Evolutionary conservation across 208 protist genomes (phyloP).

Genomic region (Leishmania braziliensis): DNA sequence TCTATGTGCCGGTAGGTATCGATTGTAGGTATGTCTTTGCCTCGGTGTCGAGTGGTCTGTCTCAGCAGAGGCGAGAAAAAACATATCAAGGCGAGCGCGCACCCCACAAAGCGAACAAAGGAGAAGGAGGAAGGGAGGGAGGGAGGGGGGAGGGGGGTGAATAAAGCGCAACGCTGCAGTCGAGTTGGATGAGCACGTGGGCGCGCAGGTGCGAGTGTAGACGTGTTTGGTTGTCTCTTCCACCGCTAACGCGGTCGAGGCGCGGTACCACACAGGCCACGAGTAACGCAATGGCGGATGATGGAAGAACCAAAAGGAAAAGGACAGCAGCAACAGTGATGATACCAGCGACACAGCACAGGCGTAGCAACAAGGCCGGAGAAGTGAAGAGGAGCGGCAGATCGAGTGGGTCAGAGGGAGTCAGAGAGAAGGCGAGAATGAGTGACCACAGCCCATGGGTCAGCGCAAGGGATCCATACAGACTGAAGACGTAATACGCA

Average conservation of each 20-base stretch:
- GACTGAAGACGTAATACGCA: background rate
- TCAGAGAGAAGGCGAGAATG: background rate
- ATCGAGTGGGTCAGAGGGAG: background rate
- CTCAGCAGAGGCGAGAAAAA: background rate
- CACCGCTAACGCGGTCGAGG: background rate
- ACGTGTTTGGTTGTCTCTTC: background rate
- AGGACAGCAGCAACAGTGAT: background rate
- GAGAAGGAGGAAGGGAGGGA: no score
- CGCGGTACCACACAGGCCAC: background rate
- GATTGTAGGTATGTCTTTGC: background rate
- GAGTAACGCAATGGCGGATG: background rate
- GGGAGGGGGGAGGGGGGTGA: background rate
- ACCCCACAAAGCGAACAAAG: background rate
- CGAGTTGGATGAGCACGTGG: background rate
- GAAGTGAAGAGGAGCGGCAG: background rate
- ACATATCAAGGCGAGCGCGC: background rate
- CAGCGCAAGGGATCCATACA: background rate
- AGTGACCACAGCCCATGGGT: background rate
- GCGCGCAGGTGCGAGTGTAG: background rate
- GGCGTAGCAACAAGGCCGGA: background rate
- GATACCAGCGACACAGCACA: background rate
- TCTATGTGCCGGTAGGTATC: background rate
- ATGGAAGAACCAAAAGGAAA: background rate
- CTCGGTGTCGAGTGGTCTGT: background rate
- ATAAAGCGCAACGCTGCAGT: background rate